Conservation (phyloP, 495 filamentous ascomycete species). For the Penicillium cinerascens region DNA sequence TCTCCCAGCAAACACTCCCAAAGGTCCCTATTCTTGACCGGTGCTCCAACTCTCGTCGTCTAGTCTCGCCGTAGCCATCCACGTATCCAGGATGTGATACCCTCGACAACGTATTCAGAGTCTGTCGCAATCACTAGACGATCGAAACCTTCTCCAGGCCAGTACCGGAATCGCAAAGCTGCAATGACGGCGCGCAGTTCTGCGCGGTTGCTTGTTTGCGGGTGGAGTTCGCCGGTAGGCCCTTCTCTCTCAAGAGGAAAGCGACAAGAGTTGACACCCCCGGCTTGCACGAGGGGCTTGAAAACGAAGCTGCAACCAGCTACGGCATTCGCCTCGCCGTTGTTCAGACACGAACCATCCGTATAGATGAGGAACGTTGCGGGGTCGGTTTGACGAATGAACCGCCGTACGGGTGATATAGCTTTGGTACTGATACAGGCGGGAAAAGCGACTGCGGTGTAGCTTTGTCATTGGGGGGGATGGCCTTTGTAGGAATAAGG, state of each 20-base stretch:
- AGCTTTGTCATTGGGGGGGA: neutral
- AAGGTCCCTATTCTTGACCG: slow-evolving; percentile 39
- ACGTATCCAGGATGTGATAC: slow-evolving; percentile 25
- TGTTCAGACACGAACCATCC: neutral
- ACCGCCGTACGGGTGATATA: neutral
- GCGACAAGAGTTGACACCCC: neutral
- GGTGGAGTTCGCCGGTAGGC: slow-evolving; percentile 16
- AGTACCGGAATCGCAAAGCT: slow-evolving; percentile 22
- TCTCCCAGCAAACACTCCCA: slow-evolving; percentile 27
- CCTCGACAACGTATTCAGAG: slow-evolving; percentile 35
- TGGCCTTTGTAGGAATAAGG: neutral
- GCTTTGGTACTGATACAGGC: neutral
- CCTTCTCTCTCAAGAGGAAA: slow-evolving; percentile 19
- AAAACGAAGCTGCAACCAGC: slow-evolving; percentile 5
- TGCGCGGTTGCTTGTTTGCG: slow-evolving; percentile 37
- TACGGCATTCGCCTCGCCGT: neutral
- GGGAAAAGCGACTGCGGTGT: neutral
- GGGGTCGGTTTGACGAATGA: neutral
- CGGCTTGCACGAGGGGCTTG: neutral
- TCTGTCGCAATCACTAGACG: slow-evolving; percentile 37
- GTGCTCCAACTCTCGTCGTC: slow-evolving; percentile 13
- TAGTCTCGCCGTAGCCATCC: slow-evolving; percentile 22
- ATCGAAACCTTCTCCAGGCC: slow-evolving; percentile 6
- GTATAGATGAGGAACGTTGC: slow-evolving; percentile 3
- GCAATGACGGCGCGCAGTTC: slow-evolving; percentile 42